Evolutionary conservation across 495 filamentous ascomycete genomes (phyloP).

Genomic region (Xylaria sp.): DNA sequence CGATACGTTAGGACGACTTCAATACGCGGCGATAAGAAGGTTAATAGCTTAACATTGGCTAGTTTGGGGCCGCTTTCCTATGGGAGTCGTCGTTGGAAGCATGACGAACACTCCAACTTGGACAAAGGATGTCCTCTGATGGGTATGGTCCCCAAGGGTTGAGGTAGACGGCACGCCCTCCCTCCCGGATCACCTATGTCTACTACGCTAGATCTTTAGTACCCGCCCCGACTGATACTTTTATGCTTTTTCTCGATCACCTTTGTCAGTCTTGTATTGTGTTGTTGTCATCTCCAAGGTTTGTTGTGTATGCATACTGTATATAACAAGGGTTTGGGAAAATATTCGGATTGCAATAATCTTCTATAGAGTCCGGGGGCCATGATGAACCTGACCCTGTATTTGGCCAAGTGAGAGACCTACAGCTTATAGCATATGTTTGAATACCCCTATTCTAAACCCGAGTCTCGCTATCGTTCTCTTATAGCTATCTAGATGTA

Average conservation of each 20-base stretch:
- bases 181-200: not conserved
- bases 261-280: not conserved
- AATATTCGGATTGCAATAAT: no score
- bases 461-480: no score
- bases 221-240: slow-evolving; percentile 15
- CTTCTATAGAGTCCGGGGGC: no score
- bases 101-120: not conserved
- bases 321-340: no score
- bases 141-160: slow-evolving; percentile 3
- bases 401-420: no score
- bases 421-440: no score
- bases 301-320: not conserved
- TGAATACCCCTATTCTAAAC: no score
- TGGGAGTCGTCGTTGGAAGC: not conserved
- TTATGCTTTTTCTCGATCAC: not conserved
- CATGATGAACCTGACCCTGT: no score
- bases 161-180: not conserved
- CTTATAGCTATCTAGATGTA: no score
- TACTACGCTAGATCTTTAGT: slow-evolving; percentile 8
- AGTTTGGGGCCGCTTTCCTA: not conserved
- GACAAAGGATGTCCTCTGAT: slow-evolving; percentile 1
- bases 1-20: not conserved
- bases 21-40: no score
- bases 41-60: not conserved
- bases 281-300: not conserved